These are phyloP conservation scores for Aquilaria malaccensis DNA, from an alignment of 345 rosid species.

Conservation along the genomic window DNA sequence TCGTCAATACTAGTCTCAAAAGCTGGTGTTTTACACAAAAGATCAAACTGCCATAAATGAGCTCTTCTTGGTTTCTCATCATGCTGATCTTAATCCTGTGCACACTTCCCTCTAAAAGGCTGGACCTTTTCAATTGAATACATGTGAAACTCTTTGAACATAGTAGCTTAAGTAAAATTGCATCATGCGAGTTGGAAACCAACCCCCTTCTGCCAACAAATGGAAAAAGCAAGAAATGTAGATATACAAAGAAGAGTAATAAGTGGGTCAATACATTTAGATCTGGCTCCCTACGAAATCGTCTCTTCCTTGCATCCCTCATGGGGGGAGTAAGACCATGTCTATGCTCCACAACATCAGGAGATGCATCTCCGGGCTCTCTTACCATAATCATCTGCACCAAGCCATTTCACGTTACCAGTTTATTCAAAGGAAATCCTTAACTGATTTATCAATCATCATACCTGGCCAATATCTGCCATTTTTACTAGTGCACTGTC, in stretches of 20 bases:
- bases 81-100: no score
- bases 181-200: no score
- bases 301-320: slow-evolving; percentile 96
- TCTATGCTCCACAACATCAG: slow-evolving; percentile 73
- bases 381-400: slow-evolving; percentile 93
- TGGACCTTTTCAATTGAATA: not conserved
- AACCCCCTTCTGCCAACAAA: not conserved
- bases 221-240: not conserved
- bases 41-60: no score
- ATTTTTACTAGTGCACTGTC: slow-evolving; percentile 86
- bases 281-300: slow-evolving; percentile 97
- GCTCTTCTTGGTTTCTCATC: no score
- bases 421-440: no score
- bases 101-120: no score
- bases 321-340: slow-evolving; percentile 96
- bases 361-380: slow-evolving; percentile 69
- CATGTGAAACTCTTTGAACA: not conserved
- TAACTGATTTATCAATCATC: not conserved
- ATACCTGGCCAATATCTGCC: slow-evolving; percentile 90
- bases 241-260: not conserved
- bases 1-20: no score
- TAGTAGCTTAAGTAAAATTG: slow-evolving; percentile 2
- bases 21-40: no score
- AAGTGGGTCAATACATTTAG: slow-evolving; percentile 52
- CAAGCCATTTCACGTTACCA: slow-evolving; percentile 4